A percentile compares a stretch with the other conserved stretches of the same genome.
These are phyloP conservation scores for Quercus parvula DNA, from an alignment of 306 rosid genomes.

Conservation along the genomic window DNA sequence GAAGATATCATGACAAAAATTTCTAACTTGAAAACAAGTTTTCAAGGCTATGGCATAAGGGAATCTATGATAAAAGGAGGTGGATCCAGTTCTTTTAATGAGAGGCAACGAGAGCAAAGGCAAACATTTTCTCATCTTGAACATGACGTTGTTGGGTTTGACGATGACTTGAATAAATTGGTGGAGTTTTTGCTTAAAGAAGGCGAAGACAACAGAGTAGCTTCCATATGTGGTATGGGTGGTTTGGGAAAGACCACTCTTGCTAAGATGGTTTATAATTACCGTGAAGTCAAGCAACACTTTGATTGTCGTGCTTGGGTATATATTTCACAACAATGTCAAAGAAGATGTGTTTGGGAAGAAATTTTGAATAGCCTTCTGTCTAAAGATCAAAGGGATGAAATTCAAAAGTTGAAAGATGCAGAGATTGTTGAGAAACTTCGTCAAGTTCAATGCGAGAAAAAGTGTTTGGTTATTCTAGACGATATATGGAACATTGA, in stretches of 20 bases:
- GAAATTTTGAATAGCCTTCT: neutral
- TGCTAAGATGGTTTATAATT: neutral
- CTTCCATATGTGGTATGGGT: neutral
- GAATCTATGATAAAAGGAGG: too few relatives aligned
- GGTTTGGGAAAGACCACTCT: neutral
- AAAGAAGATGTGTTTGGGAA: too few relatives aligned
- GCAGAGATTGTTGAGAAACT: accelerated
- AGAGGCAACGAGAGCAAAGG: accelerated
- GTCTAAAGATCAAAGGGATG: accelerated
- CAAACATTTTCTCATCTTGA: accelerated
- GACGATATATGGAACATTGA: neutral
- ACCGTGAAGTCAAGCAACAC: accelerated
- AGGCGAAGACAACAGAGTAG: too few relatives aligned
- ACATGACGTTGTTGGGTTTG: accelerated
- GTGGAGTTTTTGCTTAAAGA: too few relatives aligned
- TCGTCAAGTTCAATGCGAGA: too few relatives aligned
- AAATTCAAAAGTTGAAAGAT: too few relatives aligned
- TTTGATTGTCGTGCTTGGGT: accelerated
- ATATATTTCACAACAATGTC: neutral
- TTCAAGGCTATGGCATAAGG: too few relatives aligned
- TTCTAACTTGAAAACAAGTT: too few relatives aligned
- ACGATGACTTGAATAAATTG: accelerated
- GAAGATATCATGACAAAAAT: too few relatives aligned
- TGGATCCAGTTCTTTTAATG: accelerated
- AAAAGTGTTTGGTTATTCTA: too few relatives aligned